Conservation (phyloP, 495 filamentous ascomycete species). For the Letharia lupina region DNA sequence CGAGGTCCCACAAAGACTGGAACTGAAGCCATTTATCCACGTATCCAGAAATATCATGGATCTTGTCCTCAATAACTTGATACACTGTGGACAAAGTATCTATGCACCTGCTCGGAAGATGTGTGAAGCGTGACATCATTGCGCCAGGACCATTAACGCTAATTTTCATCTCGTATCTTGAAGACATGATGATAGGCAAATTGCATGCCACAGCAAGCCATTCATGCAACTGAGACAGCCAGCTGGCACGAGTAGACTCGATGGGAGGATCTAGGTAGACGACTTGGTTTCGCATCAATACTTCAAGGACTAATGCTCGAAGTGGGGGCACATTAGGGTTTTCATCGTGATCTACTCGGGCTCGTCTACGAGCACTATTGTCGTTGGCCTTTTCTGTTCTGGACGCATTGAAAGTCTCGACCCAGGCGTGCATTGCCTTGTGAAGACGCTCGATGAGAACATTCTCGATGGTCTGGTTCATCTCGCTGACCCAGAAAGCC, state of each 20-base stretch:
- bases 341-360: slow-evolving; percentile 36
- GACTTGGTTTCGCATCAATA: slow-evolving; percentile 92
- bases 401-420: slow-evolving; percentile 63
- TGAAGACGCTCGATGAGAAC: slow-evolving; percentile 69
- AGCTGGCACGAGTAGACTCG: slow-evolving; percentile 84
- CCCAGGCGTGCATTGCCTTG: slow-evolving; percentile 76
- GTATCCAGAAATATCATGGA: slow-evolving; percentile 67
- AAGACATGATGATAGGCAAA: slow-evolving; percentile 84
- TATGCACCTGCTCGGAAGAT: slow-evolving; percentile 75
- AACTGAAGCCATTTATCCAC: slow-evolving; percentile 98
- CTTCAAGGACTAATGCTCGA: slow-evolving; percentile 65
- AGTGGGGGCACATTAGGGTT: slow-evolving; percentile 50
- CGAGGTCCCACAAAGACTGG: slow-evolving; percentile 96
- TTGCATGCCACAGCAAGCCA: slow-evolving; percentile 92
- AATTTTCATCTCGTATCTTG: slow-evolving; percentile 83
- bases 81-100: slow-evolving; percentile 71
- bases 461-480: slow-evolving; percentile 74
- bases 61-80: slow-evolving; percentile 64
- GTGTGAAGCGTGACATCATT: slow-evolving; percentile 68
- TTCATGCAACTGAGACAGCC: slow-evolving; percentile 84
- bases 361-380: slow-evolving; percentile 32
- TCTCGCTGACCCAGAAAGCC: slow-evolving; percentile 71
- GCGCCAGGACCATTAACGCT: slow-evolving; percentile 50
- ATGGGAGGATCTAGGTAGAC: slow-evolving; percentile 91
- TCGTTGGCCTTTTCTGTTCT: slow-evolving; percentile 40